Base-by-base conservation (phyloP, 1,139 yeast species). In the Kurtzmaniella quercitrusa region DNA sequence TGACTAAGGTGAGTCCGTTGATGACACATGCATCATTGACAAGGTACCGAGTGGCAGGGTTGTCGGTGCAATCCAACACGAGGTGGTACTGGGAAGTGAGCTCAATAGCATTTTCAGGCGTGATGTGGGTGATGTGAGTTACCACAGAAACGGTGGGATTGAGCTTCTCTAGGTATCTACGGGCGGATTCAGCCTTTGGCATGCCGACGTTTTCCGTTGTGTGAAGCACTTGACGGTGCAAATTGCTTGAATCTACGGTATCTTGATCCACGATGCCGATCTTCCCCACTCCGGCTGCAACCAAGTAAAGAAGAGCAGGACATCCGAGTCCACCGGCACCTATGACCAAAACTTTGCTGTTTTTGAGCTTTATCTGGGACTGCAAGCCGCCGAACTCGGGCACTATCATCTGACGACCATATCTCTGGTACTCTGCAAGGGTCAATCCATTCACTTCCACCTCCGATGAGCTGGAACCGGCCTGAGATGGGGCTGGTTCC, bases 291-390 rank as follows among this genome's bases (percentile, higher is more conserved):
- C 99, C 98, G 0, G 96, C 86, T 0, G 95, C 96, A 0, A 85
- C 82, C 3, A 94, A 66, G 57, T 94, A 94, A 34, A 87, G 75
- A 41, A 93, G 63, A 0, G 95, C 95, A 1, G 98, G 98, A 52
- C 95, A 85, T 0, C 98, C 98, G 10, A 94, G 71, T 0, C 99
- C 99, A 11, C 98, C 99, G 0, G 97, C 97, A 1, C 99, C 99
- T 8, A 94, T 75, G 0, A 94, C 93, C 27, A 93, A 64, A 0
- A 90, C 76, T 40, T 69, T 76, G 1, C 93, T 50, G 0, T 60
- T 51, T 52, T 82, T 82, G 41, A 94, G 65, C 40, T 63, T 67
- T 3, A 73, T 48, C 58, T 94, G 98, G 10, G 80, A 72, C 1
- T 56, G 44, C 25, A 67, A 51, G 9, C 82, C 61, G 0, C 91